Evolutionary conservation across 257 asterid genomes (phyloP).

Genomic region (Nicotiana tomentosiformis): DNA sequence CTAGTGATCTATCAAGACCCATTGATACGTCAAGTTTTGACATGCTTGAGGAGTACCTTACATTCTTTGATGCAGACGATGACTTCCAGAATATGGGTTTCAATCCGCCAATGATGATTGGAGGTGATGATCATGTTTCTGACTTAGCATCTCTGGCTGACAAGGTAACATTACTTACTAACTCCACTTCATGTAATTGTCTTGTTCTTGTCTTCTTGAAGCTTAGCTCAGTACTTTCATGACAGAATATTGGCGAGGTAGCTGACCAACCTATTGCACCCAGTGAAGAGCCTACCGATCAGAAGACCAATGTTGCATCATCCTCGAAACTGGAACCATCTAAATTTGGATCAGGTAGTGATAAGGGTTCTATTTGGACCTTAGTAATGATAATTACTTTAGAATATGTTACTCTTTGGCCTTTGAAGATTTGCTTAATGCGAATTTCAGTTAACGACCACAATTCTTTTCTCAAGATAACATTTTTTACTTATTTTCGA

Average conservation of each 20-base stretch:
- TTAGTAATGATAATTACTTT: not conserved
- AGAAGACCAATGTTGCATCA: constrained; percentile 26
- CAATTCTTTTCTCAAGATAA: not conserved
- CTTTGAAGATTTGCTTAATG: not conserved
- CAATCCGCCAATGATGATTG: constrained; percentile 40
- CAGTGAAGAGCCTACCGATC: constrained; percentile 20
- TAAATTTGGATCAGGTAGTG: constrained; percentile 49
- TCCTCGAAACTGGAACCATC: constrained; percentile 36
- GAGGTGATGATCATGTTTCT: constrained; percentile 28
- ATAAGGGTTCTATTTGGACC: not conserved
- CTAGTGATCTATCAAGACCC: constrained; percentile 65
- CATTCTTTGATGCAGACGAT: constrained; percentile 51
- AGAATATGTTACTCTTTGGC: not conserved
- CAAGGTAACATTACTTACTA: constrained; percentile 30
- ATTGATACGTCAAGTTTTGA: constrained; percentile 40
- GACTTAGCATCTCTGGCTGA: constrained; percentile 22
- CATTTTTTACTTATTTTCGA: not conserved
- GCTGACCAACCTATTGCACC: constrained; percentile 21
- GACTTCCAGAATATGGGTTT: constrained; percentile 29
- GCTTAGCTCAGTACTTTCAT: not conserved
- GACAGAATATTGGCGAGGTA: constrained; percentile 39
- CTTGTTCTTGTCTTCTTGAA: not conserved
- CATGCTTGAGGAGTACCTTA: constrained; percentile 64
- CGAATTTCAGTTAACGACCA: not conserved
- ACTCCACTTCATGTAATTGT: not conserved